Conservation (phyloP, 768 basidiomycete species). For the Boletales sp. region DNA sequence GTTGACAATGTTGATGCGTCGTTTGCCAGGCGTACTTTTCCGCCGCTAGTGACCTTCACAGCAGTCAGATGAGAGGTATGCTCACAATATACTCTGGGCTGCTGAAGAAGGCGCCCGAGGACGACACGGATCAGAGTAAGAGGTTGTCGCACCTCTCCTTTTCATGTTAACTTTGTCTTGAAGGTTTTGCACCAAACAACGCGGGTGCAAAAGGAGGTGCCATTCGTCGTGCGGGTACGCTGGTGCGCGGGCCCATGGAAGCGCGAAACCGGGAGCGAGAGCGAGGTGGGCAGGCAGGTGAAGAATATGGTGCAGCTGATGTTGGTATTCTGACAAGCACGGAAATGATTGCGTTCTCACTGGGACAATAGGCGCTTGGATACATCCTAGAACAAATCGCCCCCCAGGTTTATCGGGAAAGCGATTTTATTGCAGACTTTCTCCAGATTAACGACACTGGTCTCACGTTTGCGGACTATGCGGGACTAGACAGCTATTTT, state of each 20-base stretch:
- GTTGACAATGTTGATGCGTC: not conserved
- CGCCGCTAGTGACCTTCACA: constrained; percentile 77
- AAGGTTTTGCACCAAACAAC: constrained; percentile 42
- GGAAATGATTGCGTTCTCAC: not conserved
- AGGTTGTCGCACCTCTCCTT: not conserved
- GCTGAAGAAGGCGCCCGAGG: constrained; percentile 67
- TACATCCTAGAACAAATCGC: constrained; percentile 74
- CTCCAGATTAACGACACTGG: constrained; percentile 86
- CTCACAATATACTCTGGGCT: constrained; percentile 53
- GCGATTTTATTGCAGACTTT: constrained; percentile 88
- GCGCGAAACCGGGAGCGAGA: constrained; percentile 41
- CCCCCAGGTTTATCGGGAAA: constrained; percentile 74
- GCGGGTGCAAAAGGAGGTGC: constrained; percentile 45
- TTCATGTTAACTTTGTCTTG: not conserved
- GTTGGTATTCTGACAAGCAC: constrained; percentile 35
- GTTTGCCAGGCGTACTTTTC: constrained; percentile 83
- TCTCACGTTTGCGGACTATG: constrained; percentile 93
- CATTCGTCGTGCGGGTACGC: constrained; percentile 79
- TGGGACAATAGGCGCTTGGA: constrained; percentile 57
- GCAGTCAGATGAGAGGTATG: constrained; percentile 72
- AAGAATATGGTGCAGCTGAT: constrained; percentile 68
- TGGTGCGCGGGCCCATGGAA: constrained; percentile 78
- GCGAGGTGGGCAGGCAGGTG: constrained; percentile 51
- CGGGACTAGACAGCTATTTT: constrained; percentile 92
- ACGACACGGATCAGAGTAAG: constrained; percentile 71